These are phyloP conservation scores for Royoungia palumana DNA, from an alignment of 768 basidiomycete genomes.

Conservation along the genomic window DNA sequence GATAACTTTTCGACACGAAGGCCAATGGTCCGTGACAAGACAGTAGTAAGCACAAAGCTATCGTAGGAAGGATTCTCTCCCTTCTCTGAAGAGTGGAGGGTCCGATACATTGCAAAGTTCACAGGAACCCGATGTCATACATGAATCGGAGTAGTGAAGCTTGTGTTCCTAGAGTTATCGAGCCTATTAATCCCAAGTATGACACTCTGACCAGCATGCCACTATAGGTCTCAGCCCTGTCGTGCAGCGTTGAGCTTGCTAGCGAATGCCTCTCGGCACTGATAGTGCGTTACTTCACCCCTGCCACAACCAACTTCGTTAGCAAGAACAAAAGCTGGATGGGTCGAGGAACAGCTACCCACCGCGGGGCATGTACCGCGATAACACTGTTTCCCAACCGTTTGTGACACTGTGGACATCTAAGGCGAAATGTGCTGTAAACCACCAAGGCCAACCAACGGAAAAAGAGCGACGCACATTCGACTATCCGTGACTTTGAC, in stretches of 20 bases:
- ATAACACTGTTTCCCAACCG: slow-evolving; percentile 91
- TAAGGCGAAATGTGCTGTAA: slow-evolving; percentile 28
- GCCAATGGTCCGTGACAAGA: no score
- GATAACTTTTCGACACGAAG: no score
- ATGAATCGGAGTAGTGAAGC: no score
- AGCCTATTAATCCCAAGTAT: no score
- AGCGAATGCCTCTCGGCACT: slow-evolving; percentile 86
- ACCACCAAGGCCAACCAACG: neutral
- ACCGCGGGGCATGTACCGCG: slow-evolving; percentile 88
- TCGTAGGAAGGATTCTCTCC: no score
- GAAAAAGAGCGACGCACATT: slow-evolving; percentile 60
- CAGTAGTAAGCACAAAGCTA: no score
- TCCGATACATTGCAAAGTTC: no score
- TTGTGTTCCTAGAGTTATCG: no score
- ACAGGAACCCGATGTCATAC: no score
- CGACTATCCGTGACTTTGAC: slow-evolving; percentile 91
- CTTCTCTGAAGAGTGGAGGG: no score
- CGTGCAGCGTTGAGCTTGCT: slow-evolving; percentile 43
- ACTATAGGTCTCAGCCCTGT: slow-evolving; percentile 9
- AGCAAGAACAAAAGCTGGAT: neutral
- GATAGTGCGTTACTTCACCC: slow-evolving; percentile 95
- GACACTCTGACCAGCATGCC: no score
- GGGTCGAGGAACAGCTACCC: slow-evolving; percentile 19
- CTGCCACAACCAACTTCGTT: slow-evolving; percentile 37
- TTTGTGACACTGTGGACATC: slow-evolving; percentile 96